Evolutionary conservation across 371 early-diverging fungal genomes (phyloP), one percentile per base, ranked within the genome.

Genomic region (Mucor irregularis): DNA sequence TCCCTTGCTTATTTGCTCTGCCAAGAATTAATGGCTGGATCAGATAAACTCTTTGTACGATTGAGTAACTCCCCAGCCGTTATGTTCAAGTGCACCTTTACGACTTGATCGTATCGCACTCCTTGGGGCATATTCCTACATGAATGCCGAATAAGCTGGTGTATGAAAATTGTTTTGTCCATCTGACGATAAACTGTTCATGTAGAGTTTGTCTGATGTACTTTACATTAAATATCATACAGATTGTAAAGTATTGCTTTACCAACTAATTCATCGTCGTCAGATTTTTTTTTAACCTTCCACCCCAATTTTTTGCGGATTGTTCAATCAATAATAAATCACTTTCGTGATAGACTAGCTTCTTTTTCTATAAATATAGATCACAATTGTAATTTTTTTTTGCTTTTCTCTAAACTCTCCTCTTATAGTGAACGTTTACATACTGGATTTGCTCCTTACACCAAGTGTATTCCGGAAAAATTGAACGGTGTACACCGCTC

Each of bases 71-170:
- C 34, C 56, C 30, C 56, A 56, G 48, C 31, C 34, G 56, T 47
- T 54, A 26, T 56, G 34, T 38, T 34, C 48, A 56, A 56, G 29
- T 56, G 58, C 39, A 50, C 34, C 46, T 58, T 58, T 58, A 58
- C 38, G 58, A 48, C 51, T 50, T 47, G 51, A 58, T 50, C 50
- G 58, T 50, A 58, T 50, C 58, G 58, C 58, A 40, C 50, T 58
- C 58, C 38, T 58, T 50, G 58, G n/a, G 37, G 1, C 40, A 50
- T 38, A 58, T 50, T 58, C 49, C 44, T 58, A 33, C 52, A 44
- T 49, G 43, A 31, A 58, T 22, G 17, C 47, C 46, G 44, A 58
- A 25, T 58, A 58, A 44, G 55, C 55, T 46, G 55, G 55, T 55
- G 55, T 29, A 55, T 21, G 47, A 21, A 55, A 47, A 47, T 50